Evolutionary conservation across 1,284 basidiomycete species (phyloP).

Genomic region (Ceratobasidium sp.): DNA sequence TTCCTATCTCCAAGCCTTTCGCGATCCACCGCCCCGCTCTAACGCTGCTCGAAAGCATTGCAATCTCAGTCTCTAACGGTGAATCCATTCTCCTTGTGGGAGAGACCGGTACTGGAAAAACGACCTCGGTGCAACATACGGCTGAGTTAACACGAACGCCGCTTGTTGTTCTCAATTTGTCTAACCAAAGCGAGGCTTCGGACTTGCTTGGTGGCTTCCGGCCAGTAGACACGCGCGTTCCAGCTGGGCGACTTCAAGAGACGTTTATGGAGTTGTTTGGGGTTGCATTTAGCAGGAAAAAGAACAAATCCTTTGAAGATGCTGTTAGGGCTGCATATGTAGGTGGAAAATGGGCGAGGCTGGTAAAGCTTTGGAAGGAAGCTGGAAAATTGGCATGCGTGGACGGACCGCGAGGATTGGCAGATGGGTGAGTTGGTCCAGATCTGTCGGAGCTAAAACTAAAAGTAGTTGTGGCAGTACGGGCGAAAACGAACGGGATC

Average conservation of each 20-base stretch:
- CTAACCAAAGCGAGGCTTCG: slow-evolving; percentile 95
- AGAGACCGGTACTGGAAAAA: slow-evolving; percentile 99
- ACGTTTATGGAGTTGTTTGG: slow-evolving; percentile 87
- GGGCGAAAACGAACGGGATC: slow-evolving; percentile 64
- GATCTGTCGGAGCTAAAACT: slow-evolving; percentile 38
- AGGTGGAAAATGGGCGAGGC: slow-evolving; percentile 87
- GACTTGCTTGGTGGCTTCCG: slow-evolving; percentile 97
- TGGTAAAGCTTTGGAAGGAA: slow-evolving; percentile 87
- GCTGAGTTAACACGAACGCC: slow-evolving; percentile 81
- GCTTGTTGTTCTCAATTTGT: slow-evolving; percentile 91
- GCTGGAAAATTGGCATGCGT: slow-evolving; percentile 66
- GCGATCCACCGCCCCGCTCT: slow-evolving; percentile 91
- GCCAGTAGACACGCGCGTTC: slow-evolving; percentile 86
- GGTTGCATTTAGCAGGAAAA: slow-evolving; percentile 87
- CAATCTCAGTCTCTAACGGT: slow-evolving; percentile 73
- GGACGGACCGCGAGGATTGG: not conserved
- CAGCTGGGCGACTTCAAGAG: slow-evolving; percentile 79
- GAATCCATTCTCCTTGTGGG: slow-evolving; percentile 95
- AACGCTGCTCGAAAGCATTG: slow-evolving; percentile 83
- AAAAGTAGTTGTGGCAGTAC: slow-evolving; percentile 46
- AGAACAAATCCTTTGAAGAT: slow-evolving; percentile 89
- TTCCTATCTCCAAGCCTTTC: slow-evolving; percentile 66
- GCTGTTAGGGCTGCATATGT: slow-evolving; percentile 85
- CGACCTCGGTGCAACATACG: slow-evolving; percentile 90
- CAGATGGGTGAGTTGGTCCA: slow-evolving; percentile 48